Percentiles rank a stretch among this genome's conserved stretches.
These are phyloP conservation scores for Pseudotsuga menziesii DNA, from an alignment of 75 land plant genomes.

Conservation along the genomic window DNA sequence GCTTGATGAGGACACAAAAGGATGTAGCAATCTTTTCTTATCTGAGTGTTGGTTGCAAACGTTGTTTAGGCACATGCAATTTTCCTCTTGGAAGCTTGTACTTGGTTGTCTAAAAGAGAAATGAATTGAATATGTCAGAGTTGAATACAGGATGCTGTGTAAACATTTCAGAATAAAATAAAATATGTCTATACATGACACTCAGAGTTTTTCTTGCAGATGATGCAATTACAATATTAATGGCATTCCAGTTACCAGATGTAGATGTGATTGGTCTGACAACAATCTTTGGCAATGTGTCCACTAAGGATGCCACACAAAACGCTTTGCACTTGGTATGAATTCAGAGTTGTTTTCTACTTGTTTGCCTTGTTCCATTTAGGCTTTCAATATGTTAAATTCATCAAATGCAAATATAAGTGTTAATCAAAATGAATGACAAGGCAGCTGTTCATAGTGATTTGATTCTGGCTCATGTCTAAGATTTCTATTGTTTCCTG, in stretches of 20 bases:
- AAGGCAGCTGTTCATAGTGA: neutral
- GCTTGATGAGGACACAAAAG: no score
- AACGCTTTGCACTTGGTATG: conserved; percentile 88
- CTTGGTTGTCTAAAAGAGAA: neutral
- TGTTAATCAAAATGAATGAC: neutral
- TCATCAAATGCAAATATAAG: neutral
- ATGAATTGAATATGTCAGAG: neutral
- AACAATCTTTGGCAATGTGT: conserved; percentile 85
- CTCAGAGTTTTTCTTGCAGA: conserved; percentile 35
- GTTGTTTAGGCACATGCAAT: neutral
- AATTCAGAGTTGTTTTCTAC: neutral
- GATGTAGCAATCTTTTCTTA: neutral
- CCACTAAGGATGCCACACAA: conserved; percentile 59
- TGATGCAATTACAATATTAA: conserved; percentile 86
- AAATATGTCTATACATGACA: neutral
- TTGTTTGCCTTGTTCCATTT: neutral
- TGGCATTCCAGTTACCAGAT: conserved; percentile 84
- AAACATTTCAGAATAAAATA: no score
- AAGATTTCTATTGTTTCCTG: neutral
- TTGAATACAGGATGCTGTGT: neutral
- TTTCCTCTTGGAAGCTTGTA: neutral
- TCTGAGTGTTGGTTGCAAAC: neutral
- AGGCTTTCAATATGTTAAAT: neutral
- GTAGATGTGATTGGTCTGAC: conserved; percentile 83
- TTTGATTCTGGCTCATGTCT: conserved; percentile 1